These are phyloP conservation scores for Parastagonospora nodorum DNA, from an alignment of 2,329 filamentous ascomycete species.

Conservation along the genomic window DNA sequence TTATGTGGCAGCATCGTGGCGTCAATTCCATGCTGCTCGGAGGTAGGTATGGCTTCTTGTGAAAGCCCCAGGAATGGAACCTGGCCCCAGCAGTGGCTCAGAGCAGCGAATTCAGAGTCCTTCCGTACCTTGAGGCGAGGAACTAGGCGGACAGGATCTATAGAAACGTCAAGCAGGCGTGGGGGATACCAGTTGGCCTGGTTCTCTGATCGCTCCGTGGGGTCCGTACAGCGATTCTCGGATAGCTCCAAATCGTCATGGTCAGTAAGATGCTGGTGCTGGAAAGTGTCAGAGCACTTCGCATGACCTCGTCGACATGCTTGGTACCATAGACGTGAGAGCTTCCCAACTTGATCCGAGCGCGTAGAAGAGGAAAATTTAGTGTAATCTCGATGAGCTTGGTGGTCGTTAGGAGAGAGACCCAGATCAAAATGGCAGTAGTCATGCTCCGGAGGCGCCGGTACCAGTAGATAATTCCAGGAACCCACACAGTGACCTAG, in stretches of 20 bases:
- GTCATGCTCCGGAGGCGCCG: neutral
- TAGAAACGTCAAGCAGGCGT: neutral
- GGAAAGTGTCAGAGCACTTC: neutral
- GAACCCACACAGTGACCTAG: no score
- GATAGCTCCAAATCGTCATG: no score
- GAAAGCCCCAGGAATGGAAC: neutral
- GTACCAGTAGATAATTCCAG: no score
- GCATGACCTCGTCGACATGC: neutral
- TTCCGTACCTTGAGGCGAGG: neutral
- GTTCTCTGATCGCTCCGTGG: neutral
- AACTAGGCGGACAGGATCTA: neutral
- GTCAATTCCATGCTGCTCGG: neutral
- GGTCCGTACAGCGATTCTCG: neutral
- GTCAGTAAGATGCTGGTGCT: no score
- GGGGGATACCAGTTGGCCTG: neutral
- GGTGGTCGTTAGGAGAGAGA: no score
- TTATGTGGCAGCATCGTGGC: neutral
- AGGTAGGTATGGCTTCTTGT: neutral
- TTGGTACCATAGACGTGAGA: neutral
- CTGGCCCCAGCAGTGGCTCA: slow-evolving; percentile 20
- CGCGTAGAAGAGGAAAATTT: neutral
- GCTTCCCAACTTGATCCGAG: neutral
- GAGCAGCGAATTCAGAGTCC: slow-evolving; percentile 1
- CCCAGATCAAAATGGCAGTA: neutral
- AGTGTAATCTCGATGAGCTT: neutral